Evolutionary conservation across 345 rosid genomes (phyloP), one percentile per base, ranked within the genome.

Genomic region (Aegle marmelos): DNA sequence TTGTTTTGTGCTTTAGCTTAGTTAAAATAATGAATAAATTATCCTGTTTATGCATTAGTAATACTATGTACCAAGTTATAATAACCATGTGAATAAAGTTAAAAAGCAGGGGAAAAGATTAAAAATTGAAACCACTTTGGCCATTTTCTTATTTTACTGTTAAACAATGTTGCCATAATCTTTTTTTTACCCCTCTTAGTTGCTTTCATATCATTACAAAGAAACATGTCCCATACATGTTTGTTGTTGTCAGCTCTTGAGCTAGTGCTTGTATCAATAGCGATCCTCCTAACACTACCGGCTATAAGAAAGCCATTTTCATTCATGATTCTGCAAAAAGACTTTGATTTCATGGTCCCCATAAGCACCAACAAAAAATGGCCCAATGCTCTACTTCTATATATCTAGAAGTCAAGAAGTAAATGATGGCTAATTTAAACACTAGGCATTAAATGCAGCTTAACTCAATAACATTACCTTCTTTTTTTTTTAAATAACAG

Each of bases 161-260:
- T 5, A 68, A 27, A 57, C 34, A 63, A 16, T n/a, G 34, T 41
- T 48, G 16, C 58, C 41, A 24, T 16, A 4, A 22, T 41, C 54
- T n/a, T 58, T 34, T 58, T 33, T 11, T 50, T 6, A n/a, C n/a
- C n/a, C n/a, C n/a, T n/a, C 10, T 2, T 17, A 22, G 7, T 36
- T 16, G 30, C 67, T 54, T 34, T 72, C 13, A 9, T 28, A 57
- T 50, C 61, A 24, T 57, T 39, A 37, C 45, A 39, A 62, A 30
- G 21, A 68, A 68, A 79, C 82, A 81, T 79, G 79, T 79, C 79
- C 27, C 56, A 3, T 70, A 50, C 77, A 66, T 80, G 86, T 80
- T 68, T 83, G 53, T 28, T 60, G 75, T 14, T 28, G 30, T 50
- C 56, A 39, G 48, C 34, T 8, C 9, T 33, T 65, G 24, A 21